Evolutionary conservation across 768 basidiomycete genomes (phyloP), one percentile per base, ranked within the genome.

Genomic region (Kwoniella europaea): DNA sequence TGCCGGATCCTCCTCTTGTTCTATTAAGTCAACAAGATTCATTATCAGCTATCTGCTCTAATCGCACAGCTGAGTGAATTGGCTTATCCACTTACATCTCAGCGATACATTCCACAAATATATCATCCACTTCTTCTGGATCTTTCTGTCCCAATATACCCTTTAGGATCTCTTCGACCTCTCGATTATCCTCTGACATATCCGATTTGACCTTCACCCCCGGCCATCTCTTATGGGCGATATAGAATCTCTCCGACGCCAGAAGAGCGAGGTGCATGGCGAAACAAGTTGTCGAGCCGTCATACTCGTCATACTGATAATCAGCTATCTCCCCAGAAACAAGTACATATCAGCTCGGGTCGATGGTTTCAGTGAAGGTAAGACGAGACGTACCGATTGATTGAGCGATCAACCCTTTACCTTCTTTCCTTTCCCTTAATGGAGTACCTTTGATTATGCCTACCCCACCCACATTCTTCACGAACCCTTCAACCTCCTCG

Each of bases 41-140:
- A 35, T 35, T 35, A 35, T 53, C 62, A 35, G n/a, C 55, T 66
- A 15, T 4, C 41, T 7, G 35, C 2, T 42, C 12, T 41, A 27
- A 29, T 27, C 24, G 20, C 55, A 20, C 55, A 20, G 20, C 20
- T 56, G n/a, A 20, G 27, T 56, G 22, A 41, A 24, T 6, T 22
- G 12, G 53, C n/a, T 16, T n/a, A 24, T 46, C 10, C 22, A 87
- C 91, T 69, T 83, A 95, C 94, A 92, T 84, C 82, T 96, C 94
- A 55, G 91, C 92, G 16, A 91, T 85, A 56, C 89, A 42, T 22
- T 79, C 71, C 3, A 56, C 44, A 24, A 73, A 58, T 13, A 67
- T 63, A 62, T 76, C 72, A 5, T 65, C 62, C 20, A 73, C 20
- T 22, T 62, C 56, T 42, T 55, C 46, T 29, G 41, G 22, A 50